phyloP scores from a whole-genome alignment of 2,329 filamentous ascomycete species.

The Coniochaeta sp. region DNA sequence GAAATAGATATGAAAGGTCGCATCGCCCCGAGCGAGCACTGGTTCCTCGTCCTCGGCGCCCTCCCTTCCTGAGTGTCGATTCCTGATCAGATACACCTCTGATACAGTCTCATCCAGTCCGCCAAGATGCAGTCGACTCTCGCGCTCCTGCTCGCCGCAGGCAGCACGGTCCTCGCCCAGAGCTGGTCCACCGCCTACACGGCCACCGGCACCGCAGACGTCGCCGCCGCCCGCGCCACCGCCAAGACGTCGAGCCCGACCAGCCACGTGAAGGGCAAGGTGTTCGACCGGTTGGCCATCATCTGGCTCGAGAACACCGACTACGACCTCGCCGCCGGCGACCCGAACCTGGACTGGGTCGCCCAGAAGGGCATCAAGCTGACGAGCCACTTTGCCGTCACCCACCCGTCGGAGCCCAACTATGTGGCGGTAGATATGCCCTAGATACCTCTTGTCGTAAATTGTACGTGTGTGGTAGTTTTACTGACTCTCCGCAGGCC shows the following conservation, averaged over 20 bases:
- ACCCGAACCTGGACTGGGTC: conserved; percentile 51
- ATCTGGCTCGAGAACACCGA: conserved; percentile 76
- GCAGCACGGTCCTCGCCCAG: conserved; percentile 11
- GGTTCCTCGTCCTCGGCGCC: background rate
- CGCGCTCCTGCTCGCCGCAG: conserved; percentile 5
- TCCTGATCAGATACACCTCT: background rate
- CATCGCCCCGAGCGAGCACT: background rate
- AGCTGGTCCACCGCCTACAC: conserved; percentile 30
- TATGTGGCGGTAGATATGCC: conserved; percentile 48
- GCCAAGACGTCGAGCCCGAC: conserved; percentile 53
- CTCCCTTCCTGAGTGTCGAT: background rate
- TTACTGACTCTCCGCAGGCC: conserved; percentile 15
- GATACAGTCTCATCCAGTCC: background rate
- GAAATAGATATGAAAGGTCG: background rate
- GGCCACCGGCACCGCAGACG: conserved; percentile 40
- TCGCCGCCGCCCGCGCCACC: conserved; percentile 50
- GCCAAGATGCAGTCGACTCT: background rate
- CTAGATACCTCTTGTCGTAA: too few species aligned
- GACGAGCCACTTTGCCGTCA: conserved; percentile 52
- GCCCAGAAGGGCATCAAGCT: conserved; percentile 57
- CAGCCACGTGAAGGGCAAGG: conserved; percentile 60
- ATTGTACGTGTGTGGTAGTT: background rate
- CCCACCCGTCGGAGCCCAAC: conserved; percentile 71
- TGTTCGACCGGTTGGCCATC: conserved; percentile 63
- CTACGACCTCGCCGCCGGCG: conserved; percentile 55